Base-by-base conservation (phyloP, 1,284 basidiomycete genomes). In the Tilletia walkeri region DNA sequence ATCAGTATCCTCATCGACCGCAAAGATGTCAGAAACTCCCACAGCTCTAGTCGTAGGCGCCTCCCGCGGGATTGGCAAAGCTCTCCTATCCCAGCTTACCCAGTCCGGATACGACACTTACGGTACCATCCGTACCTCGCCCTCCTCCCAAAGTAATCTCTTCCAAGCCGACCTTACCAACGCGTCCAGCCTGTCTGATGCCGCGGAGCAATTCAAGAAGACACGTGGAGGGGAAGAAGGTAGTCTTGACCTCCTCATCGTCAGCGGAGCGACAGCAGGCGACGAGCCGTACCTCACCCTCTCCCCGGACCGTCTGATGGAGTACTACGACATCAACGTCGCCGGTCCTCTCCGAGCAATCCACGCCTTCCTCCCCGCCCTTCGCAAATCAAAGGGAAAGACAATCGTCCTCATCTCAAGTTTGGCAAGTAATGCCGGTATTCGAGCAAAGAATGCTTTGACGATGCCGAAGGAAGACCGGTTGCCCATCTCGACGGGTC, bases 291-390 rank as follows among this genome's bases (percentile, higher is more conserved):
- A 71, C 50, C 61, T 68, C 7, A 38, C 16, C 7, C 66, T 53
- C 16, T 4, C 48, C 1, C 10, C 68, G 12, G 65, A 53, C 24
- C 61, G 34, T 7, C 48, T 70, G 12, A 36, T 34, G 16, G 16
- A 53, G n/a, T 72, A 56, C 39, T 69, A 67, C 54, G 41, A 69
- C 16, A 59, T 49, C 20, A 72, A 72, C 50, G 63, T 70, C 66
- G 63, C 70, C 4, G 71, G 71, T 3, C 38, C 66, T 3, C 69
- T 71, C 50, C 67, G 71, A 39, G 48, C 50, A 20, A 65, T 72
- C 20, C 49, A 36, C 30, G 71, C 67, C 41, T 69, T 72, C 66
- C 49, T 72, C 4, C 68, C 68, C 14, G 69, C 71, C 41, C 50
- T 72, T 7, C 65, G 68, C 2, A 1, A 69, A 6, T n/a, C 36